Evolutionary conservation across 1,139 yeast species (phyloP), one percentile per base, ranked within the genome.

Genomic region (Debaryomyces psychrophilus): DNA sequence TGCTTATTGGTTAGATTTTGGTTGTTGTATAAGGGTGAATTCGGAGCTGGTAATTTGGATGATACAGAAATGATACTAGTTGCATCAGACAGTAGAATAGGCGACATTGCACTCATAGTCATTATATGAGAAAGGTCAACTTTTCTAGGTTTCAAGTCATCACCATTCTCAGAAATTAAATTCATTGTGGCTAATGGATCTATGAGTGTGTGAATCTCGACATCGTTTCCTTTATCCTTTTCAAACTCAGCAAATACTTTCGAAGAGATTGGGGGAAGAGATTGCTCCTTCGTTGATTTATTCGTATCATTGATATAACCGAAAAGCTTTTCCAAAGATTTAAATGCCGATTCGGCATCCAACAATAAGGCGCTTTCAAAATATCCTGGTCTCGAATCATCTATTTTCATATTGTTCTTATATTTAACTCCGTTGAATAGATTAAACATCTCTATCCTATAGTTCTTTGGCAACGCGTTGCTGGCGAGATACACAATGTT

Each of bases 341-440:
- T 62, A 44, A 66, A 64, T 0, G 85, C 78, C 8, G 69, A 66
- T 48, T 77, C 81, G 2, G 75, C 67, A 54, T 81, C 86, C 45
- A 80, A 63, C 28, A 81, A 59, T 57, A 79, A 57, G 14, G 85
- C 78, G 42, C 80, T 73, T 61, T 83, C 88, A 60, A 83, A 79
- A 49, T 83, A 76, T 1, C 88, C 87, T 0, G 88, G 87, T 48
- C 77, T 64, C 8, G 85, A 79, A 46, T 84, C 87, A 58, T 83
- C 87, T 42, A 83, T 76, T 54, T 77, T 73, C 50, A 82, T 61
- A 17, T 61, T 60, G 48, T 78, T 81, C 33, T 69, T 67, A 49
- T 72, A 76, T 45, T 73, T 77, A 23, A 79, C 77, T 11, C 85
- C 85, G 54, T 82, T 79, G 50, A 73, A 61, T 48, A 76, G 57